Evolutionary conservation across 2,329 filamentous ascomycete genomes (phyloP).

Genomic region (Diaporthe sp.): DNA sequence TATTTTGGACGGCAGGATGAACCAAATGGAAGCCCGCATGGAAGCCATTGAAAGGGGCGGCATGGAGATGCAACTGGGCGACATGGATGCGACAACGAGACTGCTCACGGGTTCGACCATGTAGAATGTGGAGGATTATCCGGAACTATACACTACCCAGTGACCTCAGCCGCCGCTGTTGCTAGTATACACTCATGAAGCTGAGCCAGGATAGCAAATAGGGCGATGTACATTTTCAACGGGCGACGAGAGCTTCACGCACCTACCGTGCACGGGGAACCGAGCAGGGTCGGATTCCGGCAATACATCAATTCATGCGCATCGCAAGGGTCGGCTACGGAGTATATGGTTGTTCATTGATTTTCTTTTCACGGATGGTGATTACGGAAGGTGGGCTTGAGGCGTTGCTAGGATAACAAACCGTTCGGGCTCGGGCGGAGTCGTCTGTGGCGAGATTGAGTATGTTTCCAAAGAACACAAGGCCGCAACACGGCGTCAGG

Average conservation of each 20-base stretch:
- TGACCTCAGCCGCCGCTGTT: background rate
- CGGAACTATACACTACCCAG: background rate
- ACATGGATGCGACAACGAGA: conserved; percentile 53
- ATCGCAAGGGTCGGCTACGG: conserved; percentile 33
- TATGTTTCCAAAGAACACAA: conserved; percentile 32
- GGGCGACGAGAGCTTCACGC: background rate
- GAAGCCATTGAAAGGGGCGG: conserved; percentile 54
- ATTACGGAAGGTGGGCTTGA: conserved; percentile 20
- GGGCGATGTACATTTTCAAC: background rate
- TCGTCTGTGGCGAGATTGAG: conserved; percentile 30
- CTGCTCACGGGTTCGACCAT: conserved; percentile 52
- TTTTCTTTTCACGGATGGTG: conserved; percentile 21
- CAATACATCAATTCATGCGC: conserved; percentile 25
- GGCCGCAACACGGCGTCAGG: conserved; percentile 32
- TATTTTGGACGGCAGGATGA: conserved; percentile 46
- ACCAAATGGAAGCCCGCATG: conserved; percentile 53
- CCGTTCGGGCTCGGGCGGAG: conserved; percentile 18
- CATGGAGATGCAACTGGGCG: conserved; percentile 56
- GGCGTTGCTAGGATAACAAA: conserved; percentile 36
- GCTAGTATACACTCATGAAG: background rate
- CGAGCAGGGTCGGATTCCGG: background rate
- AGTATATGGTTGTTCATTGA: conserved; percentile 28
- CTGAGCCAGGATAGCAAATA: background rate
- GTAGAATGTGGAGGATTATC: conserved; percentile 44
- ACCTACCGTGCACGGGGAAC: conserved; percentile 6